A percentile compares a stretch with the other conserved stretches of the same genome.
Conservation (phyloP, 2,329 filamentous ascomycete species). For the Calonectria pseudoturangicola region DNA sequence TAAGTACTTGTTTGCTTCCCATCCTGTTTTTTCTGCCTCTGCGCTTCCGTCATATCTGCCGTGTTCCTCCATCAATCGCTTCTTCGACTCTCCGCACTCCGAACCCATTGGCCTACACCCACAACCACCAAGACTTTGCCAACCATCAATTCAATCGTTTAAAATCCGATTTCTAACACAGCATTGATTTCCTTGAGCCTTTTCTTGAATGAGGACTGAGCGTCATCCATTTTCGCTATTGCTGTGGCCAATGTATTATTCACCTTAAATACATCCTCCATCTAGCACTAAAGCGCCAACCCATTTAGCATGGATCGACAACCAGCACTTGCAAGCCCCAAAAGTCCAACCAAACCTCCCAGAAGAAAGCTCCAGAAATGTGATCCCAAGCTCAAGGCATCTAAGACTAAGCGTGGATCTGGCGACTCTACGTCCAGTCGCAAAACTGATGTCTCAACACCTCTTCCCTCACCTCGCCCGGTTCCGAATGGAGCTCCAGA, state of each 20-base stretch:
- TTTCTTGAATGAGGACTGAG: conserved; percentile 42
- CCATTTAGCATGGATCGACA: conserved; percentile 28
- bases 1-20: conserved; percentile 39
- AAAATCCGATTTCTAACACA: conserved; percentile 8
- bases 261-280: conserved; percentile 37
- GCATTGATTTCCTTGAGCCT: conserved; percentile 28
- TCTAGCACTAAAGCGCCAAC: conserved; percentile 28
- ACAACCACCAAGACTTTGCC: conserved; percentile 6
- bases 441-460: conserved; percentile 42
- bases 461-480: conserved; percentile 47
- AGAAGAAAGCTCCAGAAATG: conserved; percentile 58
- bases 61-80: conserved; percentile 33
- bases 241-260: conserved; percentile 18
- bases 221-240: conserved; percentile 27
- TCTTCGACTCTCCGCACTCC: not conserved
- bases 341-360: conserved; percentile 52
- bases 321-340: conserved; percentile 23
- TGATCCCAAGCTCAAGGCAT: conserved; percentile 54
- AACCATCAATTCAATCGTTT: not conserved
- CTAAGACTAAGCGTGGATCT: conserved; percentile 52
- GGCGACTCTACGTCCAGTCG: conserved; percentile 52
- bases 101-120: not conserved
- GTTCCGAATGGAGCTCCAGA: conserved; percentile 51
- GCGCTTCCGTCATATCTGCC: conserved; percentile 42
- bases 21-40: conserved; percentile 40